phyloP scores from a whole-genome alignment of 805 yeast genomes.

The Candida pseudofarinosa region DNA sequence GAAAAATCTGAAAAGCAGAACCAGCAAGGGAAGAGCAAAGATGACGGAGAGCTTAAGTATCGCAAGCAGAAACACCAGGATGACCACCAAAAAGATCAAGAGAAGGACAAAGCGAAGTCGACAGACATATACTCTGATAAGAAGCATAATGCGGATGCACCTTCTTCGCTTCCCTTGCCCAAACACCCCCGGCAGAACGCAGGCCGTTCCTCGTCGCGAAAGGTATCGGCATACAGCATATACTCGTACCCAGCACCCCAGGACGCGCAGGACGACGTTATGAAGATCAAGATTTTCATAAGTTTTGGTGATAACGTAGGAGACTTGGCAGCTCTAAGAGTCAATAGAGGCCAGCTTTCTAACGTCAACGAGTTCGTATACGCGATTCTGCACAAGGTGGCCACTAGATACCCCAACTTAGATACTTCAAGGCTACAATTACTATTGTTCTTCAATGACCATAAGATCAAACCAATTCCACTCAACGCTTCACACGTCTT shows the following conservation, averaged over 20 bases:
- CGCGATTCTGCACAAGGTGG: constrained; percentile 9
- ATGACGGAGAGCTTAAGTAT: too few relatives aligned
- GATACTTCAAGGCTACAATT: neutral
- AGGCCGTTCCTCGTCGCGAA: neutral
- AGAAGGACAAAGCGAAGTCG: too few relatives aligned
- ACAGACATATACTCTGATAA: too few relatives aligned
- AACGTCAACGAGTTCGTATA: constrained; percentile 12
- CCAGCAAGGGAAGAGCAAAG: too few relatives aligned
- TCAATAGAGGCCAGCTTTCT: constrained; percentile 7
- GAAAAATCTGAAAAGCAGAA: too few relatives aligned
- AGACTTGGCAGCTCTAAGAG: constrained; percentile 15
- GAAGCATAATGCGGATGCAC: too few relatives aligned
- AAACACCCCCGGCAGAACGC: neutral
- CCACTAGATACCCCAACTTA: neutral
- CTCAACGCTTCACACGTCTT: neutral
- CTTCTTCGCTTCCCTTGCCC: too few relatives aligned
- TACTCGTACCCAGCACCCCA: neutral
- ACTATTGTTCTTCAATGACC: neutral
- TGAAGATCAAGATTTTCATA: constrained; percentile 14
- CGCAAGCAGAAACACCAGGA: too few relatives aligned
- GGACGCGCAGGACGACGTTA: neutral
- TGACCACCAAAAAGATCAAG: too few relatives aligned
- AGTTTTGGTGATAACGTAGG: constrained; percentile 8
- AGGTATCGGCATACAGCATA: neutral
- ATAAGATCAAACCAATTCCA: constrained; percentile 3